These are phyloP conservation scores for Sporodiniella umbellata DNA, from an alignment of 371 early-diverging fungal genomes.

Conservation along the genomic window DNA sequence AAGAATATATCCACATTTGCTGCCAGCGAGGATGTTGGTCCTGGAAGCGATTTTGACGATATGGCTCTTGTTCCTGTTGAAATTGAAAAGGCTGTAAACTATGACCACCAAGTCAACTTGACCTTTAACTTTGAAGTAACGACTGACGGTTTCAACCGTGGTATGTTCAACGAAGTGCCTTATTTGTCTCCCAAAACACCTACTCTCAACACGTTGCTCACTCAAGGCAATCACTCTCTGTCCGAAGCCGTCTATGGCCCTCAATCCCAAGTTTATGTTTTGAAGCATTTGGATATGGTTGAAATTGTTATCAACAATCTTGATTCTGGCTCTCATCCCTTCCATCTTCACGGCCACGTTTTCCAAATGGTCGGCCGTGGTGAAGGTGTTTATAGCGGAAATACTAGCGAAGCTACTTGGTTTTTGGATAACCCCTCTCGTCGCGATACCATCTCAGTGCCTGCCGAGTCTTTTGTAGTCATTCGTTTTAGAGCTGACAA, in stretches of 20 bases:
- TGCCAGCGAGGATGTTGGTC: conserved; percentile 29
- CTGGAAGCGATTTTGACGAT: conserved; percentile 48
- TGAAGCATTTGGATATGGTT: conserved; percentile 49
- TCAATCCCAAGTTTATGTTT: conserved; percentile 47
- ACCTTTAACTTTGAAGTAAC: conserved; percentile 63
- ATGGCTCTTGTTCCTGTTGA: conserved; percentile 40
- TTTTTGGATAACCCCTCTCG: conserved; percentile 56
- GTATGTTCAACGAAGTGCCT: conserved; percentile 77
- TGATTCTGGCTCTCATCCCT: conserved; percentile 38
- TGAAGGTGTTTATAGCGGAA: conserved; percentile 39
- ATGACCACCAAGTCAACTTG: conserved; percentile 52
- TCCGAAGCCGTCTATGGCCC: conserved; percentile 63
- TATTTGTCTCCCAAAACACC: conserved; percentile 70
- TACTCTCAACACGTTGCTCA: conserved; percentile 63
- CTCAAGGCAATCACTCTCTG: conserved; percentile 53
- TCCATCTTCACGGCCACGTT: conserved; percentile 64
- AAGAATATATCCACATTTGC: conserved; percentile 30
- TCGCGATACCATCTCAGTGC: conserved; percentile 55
- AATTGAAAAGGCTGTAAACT: conserved; percentile 30
- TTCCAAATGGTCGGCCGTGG: conserved; percentile 59
- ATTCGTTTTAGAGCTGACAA: conserved; percentile 66
- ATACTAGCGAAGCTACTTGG: conserved; percentile 28
- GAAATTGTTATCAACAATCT: conserved; percentile 63
- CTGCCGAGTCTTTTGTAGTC: conserved; percentile 42
- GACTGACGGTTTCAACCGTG: conserved; percentile 76